Conservation (phyloP, 768 basidiomycete species). For the Suillus americanus region DNA sequence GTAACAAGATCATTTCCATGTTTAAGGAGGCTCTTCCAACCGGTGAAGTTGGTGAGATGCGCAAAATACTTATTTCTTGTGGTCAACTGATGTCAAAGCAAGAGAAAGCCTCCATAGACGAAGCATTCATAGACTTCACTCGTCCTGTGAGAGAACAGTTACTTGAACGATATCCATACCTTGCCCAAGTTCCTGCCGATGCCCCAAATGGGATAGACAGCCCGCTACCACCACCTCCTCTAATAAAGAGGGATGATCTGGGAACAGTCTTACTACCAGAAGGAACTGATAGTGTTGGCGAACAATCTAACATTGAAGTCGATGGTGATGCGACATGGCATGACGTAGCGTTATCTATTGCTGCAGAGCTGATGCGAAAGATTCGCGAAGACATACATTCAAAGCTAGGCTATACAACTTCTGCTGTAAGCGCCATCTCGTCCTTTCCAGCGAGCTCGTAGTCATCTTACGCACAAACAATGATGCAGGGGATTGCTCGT, state of each 20-base stretch:
- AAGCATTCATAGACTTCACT: slow-evolving; percentile 93
- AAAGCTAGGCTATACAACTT: slow-evolving; percentile 89
- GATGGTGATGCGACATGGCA: slow-evolving; percentile 70
- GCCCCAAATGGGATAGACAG: slow-evolving; percentile 73
- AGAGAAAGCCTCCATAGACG: slow-evolving; percentile 99
- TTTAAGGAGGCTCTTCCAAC: slow-evolving; percentile 79
- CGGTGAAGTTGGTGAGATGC: slow-evolving; percentile 73
- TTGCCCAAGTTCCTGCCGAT: slow-evolving; percentile 66
- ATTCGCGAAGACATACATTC: slow-evolving; percentile 65
- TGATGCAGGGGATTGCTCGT: slow-evolving; percentile 74
- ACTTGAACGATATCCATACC: slow-evolving; percentile 72
- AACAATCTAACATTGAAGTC: slow-evolving; percentile 22
- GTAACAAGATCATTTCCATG: slow-evolving; percentile 77
- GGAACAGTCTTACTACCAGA: slow-evolving; percentile 47
- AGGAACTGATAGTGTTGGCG: slow-evolving; percentile 19
- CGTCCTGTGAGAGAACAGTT: slow-evolving; percentile 74
- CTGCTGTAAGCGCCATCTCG: slow-evolving; percentile 59
- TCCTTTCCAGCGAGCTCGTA: neutral
- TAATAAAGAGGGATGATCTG: slow-evolving; percentile 56
- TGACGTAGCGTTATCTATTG: slow-evolving; percentile 87
- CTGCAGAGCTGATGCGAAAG: slow-evolving; percentile 81
- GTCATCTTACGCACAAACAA: neutral
- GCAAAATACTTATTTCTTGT: neutral
- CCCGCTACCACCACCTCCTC: slow-evolving; percentile 71
- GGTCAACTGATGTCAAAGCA: slow-evolving; percentile 7